Evolutionary conservation across 257 asterid genomes (phyloP), one percentile per base, ranked within the genome.

Genomic region (Ballota nigra): DNA sequence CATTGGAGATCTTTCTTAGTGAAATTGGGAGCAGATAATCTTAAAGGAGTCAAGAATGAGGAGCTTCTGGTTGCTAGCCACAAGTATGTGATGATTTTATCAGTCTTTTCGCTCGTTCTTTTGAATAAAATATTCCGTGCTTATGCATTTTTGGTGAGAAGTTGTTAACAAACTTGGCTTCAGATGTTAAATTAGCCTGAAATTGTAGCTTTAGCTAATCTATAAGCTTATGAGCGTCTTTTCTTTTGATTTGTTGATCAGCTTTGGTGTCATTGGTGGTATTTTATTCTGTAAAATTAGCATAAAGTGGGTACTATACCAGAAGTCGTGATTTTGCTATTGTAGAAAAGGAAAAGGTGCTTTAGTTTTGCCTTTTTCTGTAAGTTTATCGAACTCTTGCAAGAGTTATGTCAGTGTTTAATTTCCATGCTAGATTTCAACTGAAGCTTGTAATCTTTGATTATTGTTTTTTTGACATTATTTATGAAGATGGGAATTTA

Each of bases 1-100:
- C 98, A 93, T 70, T 93, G 98, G 98, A 86, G 96, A 78, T 89
- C 92, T 64, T 93, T 93, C 82, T 78, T 93, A 49, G 98, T 93
- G 60, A 93, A 91, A 83, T 83, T 93, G 28, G 98, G 97, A 73
- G 88, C 96, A 8, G 98, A 93, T 63, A 93, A 93, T 83, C 96
- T 93, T 40, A 91, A 63, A 75, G 98, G 97, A 61, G 85, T 82
- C 64, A 93, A 93, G 83, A 91, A 91, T 74, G 98, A 93, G 82
- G 98, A 93, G 86, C 96, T 91, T 34, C 89, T 87, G 73, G 96
- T 93, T 74, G 98, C 98, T 57, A 91, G 82, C 80, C 86, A 84
- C 84, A 84, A 84, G 88, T 81, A 76, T 57, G 82, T 29, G 8
- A 28, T 47, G 63, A 18, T 52, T 67, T 41, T 59, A 4, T 16